phyloP scores from a whole-genome alignment of 2,329 filamentous ascomycete genomes.

The Curvularia verruculosa region DNA sequence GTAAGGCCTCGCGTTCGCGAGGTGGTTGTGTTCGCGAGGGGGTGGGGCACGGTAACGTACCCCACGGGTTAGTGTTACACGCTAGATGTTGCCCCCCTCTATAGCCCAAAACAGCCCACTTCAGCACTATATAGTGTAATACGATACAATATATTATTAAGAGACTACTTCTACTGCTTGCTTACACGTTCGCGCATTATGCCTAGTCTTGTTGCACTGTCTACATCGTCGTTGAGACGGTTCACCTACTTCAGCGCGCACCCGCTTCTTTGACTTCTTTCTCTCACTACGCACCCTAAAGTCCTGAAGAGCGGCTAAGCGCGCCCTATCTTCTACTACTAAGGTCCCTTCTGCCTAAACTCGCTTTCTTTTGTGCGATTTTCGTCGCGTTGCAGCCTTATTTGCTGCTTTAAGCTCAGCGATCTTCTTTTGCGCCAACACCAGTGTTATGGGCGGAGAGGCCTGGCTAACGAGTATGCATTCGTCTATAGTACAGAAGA shows the following conservation, averaged over 20 bases:
- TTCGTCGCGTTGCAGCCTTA: too few species aligned
- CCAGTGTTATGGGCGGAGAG: too few species aligned
- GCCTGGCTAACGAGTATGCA: too few species aligned
- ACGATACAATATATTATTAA: neutral
- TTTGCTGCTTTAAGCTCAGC: too few species aligned
- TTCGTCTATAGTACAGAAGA: too few species aligned
- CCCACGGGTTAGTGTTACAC: too few species aligned
- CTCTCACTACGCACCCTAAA: constrained; percentile 7
- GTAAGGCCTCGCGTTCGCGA: too few species aligned
- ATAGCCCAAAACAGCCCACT: neutral
- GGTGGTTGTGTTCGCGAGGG: too few species aligned
- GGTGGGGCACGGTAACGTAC: too few species aligned
- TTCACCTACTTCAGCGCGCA: neutral
- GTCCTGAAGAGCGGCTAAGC: constrained; percentile 15
- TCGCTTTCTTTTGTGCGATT: constrained; percentile 2
- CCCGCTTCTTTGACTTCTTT: constrained; percentile 10
- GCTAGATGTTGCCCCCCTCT: too few species aligned
- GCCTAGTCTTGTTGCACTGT: neutral
- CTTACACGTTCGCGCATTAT: constrained; percentile 5
- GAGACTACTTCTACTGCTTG: neutral
- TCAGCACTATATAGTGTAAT: neutral
- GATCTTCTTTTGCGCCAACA: too few species aligned
- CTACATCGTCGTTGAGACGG: neutral
- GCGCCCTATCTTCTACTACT: constrained; percentile 5
- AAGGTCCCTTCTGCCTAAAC: constrained; percentile 9